Conservation (phyloP, 257 asterid genomes). For the Coffea eugenioides region DNA sequence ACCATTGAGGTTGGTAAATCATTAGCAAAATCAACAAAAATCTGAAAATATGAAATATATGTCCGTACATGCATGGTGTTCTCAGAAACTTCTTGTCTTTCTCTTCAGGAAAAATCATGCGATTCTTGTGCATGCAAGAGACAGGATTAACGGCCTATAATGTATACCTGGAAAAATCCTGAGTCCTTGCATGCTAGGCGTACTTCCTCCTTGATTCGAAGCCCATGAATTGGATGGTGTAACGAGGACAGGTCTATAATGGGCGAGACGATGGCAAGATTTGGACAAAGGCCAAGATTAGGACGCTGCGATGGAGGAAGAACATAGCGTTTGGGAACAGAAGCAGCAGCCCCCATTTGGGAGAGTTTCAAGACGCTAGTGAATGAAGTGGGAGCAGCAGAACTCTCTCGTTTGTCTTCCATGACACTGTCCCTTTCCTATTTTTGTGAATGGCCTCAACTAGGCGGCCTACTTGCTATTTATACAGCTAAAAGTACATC, state of each 20-base stretch:
- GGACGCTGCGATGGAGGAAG: slow-evolving; percentile 23
- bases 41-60: no score
- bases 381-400: slow-evolving; percentile 5
- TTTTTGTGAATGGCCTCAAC: background rate
- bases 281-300: background rate
- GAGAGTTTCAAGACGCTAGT: slow-evolving; percentile 3
- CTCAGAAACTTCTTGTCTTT: no score
- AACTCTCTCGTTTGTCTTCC: background rate
- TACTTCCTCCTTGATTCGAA: slow-evolving; percentile 10
- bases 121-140: background rate
- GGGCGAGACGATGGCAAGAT: background rate
- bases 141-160: no score
- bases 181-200: slow-evolving; percentile 17
- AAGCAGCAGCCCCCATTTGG: slow-evolving; percentile 12
- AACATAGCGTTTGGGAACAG: slow-evolving; percentile 9
- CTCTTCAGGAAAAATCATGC: no score
- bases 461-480: background rate
- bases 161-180: slow-evolving; percentile 22
- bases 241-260: slow-evolving; percentile 16
- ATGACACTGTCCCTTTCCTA: background rate
- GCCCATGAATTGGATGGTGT: slow-evolving; percentile 4
- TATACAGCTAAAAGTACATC: background rate
- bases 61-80: no score
- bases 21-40: no score
- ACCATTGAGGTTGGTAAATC: no score